These are phyloP conservation scores for Cercospora canescens DNA, from an alignment of 2,329 filamentous ascomycete genomes.

Conservation along the genomic window DNA sequence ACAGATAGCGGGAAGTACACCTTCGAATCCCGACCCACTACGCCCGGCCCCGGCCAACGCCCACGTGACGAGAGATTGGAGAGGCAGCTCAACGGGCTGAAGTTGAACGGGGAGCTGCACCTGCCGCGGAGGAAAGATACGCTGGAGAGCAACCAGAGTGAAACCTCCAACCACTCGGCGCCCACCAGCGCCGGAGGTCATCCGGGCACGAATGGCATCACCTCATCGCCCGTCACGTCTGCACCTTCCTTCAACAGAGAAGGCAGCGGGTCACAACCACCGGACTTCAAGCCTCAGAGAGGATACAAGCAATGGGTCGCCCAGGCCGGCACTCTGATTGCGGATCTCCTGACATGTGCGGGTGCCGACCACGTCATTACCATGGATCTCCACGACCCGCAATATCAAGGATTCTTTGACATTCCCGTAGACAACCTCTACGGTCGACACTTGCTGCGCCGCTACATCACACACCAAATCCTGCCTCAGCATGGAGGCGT, in stretches of 20 bases:
- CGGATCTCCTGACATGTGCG: slow-evolving; percentile 90
- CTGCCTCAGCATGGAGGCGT: slow-evolving; percentile 70
- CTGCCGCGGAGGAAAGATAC: slow-evolving; percentile 32
- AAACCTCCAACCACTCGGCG: slow-evolving; percentile 24
- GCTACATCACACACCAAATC: slow-evolving; percentile 75
- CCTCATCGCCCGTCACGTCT: slow-evolving; percentile 7
- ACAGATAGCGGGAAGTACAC: slow-evolving; percentile 68
- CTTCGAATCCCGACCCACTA: slow-evolving; percentile 89
- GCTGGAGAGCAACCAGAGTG: slow-evolving; percentile 34
- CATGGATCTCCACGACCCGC: slow-evolving; percentile 93
- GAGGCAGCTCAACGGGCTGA: slow-evolving; percentile 70
- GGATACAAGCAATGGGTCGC: slow-evolving; percentile 99
- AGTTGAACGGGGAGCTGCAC: slow-evolving; percentile 42
- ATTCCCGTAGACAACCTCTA: slow-evolving; percentile 98
- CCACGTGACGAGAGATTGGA: slow-evolving; percentile 52
- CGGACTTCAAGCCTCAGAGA: slow-evolving; percentile 73
- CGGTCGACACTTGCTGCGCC: slow-evolving; percentile 70
- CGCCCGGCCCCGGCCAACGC: slow-evolving; percentile 70
- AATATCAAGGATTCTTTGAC: slow-evolving; percentile 99
- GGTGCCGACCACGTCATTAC: slow-evolving; percentile 97
- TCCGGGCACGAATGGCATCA: slow-evolving; percentile 4
- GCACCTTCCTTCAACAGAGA: slow-evolving; percentile 38
- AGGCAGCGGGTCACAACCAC: slow-evolving; percentile 49
- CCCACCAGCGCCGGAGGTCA: slow-evolving; percentile 1
- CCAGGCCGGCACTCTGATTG: slow-evolving; percentile 91